A percentile compares a stretch with the other conserved stretches of the same genome.
phyloP scores from a whole-genome alignment of 306 rosid species.

The Glycine tomentella region DNA sequence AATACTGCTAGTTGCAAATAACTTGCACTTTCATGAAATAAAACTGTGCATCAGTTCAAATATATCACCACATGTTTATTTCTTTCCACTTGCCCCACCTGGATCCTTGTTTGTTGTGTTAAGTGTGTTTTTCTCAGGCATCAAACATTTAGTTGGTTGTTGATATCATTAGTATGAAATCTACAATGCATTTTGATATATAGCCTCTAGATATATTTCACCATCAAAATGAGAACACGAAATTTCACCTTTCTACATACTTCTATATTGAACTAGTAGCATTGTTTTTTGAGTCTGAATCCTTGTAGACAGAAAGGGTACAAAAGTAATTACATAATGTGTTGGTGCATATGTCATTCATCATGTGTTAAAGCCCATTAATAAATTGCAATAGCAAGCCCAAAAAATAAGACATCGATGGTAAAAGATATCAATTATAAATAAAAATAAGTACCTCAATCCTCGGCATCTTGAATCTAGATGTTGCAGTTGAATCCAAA shows the following conservation, averaged over 20 bases:
- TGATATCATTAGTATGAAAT: not conserved
- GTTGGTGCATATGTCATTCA: constrained; percentile 18
- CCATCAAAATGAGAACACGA: constrained; percentile 22
- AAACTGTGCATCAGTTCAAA: constrained; percentile 3
- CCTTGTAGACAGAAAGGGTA: not conserved
- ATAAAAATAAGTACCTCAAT: constrained; percentile 64
- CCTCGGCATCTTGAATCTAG: constrained; percentile 82
- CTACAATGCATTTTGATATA: not conserved
- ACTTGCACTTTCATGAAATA: constrained; percentile 13
- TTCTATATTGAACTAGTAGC: constrained; percentile 17
- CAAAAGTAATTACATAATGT: not conserved
- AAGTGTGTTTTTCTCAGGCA: not conserved
- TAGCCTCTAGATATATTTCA: constrained; percentile 20
- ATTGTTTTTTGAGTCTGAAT: not conserved
- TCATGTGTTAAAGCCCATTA: constrained; percentile 19
- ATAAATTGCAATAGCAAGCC: constrained; percentile 10
- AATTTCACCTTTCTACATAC: constrained; percentile 19
- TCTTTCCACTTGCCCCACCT: constrained; percentile 12
- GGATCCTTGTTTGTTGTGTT: not conserved
- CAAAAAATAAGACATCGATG: constrained; percentile 1
- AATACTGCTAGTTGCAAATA: constrained; percentile 7
- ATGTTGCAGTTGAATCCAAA: constrained; percentile 90
- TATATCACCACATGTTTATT: constrained; percentile 10
- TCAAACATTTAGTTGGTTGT: constrained; percentile 10
- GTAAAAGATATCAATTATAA: constrained; percentile 7